Percentiles rank a stretch among this genome's conserved stretches.
Evolutionary conservation across 768 basidiomycete genomes (phyloP).

Genomic region (Tulasnella sp.): DNA sequence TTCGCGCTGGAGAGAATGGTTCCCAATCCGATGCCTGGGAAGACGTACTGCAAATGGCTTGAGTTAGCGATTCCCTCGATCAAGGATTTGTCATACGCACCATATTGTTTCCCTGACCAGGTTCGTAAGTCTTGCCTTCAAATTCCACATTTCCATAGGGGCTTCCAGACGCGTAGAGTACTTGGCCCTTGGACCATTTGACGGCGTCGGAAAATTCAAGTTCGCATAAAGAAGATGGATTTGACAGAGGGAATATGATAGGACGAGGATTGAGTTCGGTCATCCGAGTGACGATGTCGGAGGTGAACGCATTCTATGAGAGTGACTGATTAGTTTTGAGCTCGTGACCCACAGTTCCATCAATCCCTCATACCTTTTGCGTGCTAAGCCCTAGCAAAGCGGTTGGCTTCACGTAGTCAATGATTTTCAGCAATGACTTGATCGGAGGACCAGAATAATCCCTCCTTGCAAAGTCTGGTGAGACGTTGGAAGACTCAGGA

Average conservation of each 20-base stretch:
- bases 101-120: constrained; percentile 95
- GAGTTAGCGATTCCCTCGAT: background rate
- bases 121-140: constrained; percentile 50
- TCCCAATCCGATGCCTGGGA: constrained; percentile 59
- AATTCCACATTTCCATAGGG: constrained; percentile 64
- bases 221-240: constrained; percentile 72
- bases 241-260: constrained; percentile 89
- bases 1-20: constrained; percentile 61
- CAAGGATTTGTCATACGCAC: constrained; percentile 47
- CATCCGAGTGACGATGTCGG: constrained; percentile 67
- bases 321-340: constrained; percentile 22
- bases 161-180: constrained; percentile 79
- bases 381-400: constrained; percentile 85
- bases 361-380: background rate
- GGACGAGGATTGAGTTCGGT: constrained; percentile 69
- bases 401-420: constrained; percentile 76
- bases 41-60: constrained; percentile 21
- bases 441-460: constrained; percentile 73
- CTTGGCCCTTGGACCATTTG: constrained; percentile 37
- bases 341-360: background rate
- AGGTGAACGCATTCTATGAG: constrained; percentile 66
- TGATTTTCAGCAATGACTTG: constrained; percentile 63
- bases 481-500: background rate
- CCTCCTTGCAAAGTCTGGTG: constrained; percentile 65
- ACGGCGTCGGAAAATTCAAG: constrained; percentile 73